Conservation (phyloP, 2,329 filamentous ascomycete species). For the Elsinoe perseae region DNA sequence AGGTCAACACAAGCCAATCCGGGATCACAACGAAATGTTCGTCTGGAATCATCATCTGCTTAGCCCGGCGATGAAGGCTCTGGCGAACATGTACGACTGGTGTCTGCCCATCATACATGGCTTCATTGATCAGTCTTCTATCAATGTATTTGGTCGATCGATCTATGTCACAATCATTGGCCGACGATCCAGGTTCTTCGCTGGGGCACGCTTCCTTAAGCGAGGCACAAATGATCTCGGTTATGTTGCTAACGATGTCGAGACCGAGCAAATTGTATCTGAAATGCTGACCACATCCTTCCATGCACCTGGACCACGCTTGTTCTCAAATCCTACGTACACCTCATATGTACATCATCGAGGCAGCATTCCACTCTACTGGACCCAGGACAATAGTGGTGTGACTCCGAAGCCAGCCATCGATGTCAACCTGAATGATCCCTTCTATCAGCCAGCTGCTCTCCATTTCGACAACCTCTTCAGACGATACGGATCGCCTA, state of each 20-base stretch:
- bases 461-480: constrained; percentile 95
- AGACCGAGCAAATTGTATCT: constrained; percentile 96
- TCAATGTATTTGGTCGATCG: constrained; percentile 70
- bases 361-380: constrained; percentile 92
- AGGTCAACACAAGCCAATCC: constrained; percentile 49
- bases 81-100: constrained; percentile 88
- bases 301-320: constrained; percentile 75
- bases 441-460: constrained; percentile 87
- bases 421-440: constrained; percentile 88
- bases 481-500: constrained; percentile 80
- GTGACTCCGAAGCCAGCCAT: constrained; percentile 96
- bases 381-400: constrained; percentile 93
- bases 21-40: constrained; percentile 87
- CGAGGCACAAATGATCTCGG: constrained; percentile 89
- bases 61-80: constrained; percentile 58
- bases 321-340: constrained; percentile 83
- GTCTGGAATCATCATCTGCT: constrained; percentile 94
- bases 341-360: constrained; percentile 96
- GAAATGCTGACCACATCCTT: constrained; percentile 93
- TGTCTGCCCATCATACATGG: constrained; percentile 93
- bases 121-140: constrained; percentile 80
- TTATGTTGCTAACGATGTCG: constrained; percentile 96
- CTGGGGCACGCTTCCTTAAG: constrained; percentile 88
- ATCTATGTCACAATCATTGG: constrained; percentile 94
- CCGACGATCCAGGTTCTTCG: constrained; percentile 83